Base-by-base conservation (phyloP, 352 stramenopile genomes). In the Phytophthora citrophthora region DNA sequence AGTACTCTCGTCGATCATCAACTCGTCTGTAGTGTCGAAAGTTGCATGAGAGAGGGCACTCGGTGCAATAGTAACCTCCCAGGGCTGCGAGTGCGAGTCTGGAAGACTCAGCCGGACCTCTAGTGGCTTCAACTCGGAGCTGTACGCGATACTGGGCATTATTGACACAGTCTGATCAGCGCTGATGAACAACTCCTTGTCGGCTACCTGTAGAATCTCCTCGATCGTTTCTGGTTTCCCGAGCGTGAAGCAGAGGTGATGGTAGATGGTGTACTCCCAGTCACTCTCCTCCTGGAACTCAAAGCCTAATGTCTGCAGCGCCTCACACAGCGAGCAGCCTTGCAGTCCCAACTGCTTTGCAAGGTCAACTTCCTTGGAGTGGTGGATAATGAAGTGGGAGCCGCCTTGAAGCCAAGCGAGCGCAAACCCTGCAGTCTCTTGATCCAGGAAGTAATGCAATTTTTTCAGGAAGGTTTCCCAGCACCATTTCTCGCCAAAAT, bases 101-200 rank as follows among this genome's bases (percentile, higher is more conserved):
- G 61, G 54, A 15, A 83, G 68, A 59, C 67, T 84, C 11, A 90
- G 13, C 3, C 76, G 76, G 23, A 90, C 66, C 52, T 90, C 81
- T 13, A 90, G 52, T 10, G 81, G 81, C 13, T 79, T 79, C 10
- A 90, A 57, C 9, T 61, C 58, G 9, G 76, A 49, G 54, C 46
- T 77, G 51, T 80, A 84, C 2, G 70, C 63, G 23, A 81, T 51
- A 24, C 44, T 67, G 5, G 76, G 72, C 76, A 78, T 76, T 5
- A 20, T 20, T 36, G 20, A 20, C 20, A 74, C 34, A 34, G 60
- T 48, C 15, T 34, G 51, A 16, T 60, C 61, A 24, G 13, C 20
- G 15, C 40, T 41, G 27, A 15, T 20, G 7, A 4, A 34, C 29
- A 34, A 34, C 29, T 8, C 0, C 8, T 44, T 12, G 5, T 29